Percentiles rank a stretch among this genome's conserved stretches.
Evolutionary conservation across 345 rosid species (phyloP).

Genomic region (Acer yangbiense): DNA sequence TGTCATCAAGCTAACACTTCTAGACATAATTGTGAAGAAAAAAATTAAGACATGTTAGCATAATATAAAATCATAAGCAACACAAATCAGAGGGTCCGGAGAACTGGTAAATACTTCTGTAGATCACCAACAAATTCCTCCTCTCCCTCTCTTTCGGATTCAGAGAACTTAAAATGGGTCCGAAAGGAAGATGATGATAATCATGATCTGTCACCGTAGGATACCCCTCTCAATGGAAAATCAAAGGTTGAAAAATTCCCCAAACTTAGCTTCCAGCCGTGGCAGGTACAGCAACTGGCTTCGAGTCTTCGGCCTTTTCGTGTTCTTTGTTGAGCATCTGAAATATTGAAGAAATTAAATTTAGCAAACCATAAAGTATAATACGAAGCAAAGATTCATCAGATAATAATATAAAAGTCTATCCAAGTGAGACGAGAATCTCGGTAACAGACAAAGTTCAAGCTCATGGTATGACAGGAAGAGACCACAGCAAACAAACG

Average conservation of each 20-base stretch:
- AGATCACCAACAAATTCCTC: neutral
- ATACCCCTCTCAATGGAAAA: neutral
- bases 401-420: neutral
- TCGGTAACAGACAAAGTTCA: neutral
- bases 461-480: neutral
- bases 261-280: constrained; percentile 37
- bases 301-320: constrained; percentile 49
- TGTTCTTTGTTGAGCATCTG: constrained; percentile 60
- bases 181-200: neutral
- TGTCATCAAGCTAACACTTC: neutral
- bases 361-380: neutral
- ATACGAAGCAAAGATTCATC: neutral
- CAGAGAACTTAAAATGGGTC: neutral
- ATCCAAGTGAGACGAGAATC: neutral
- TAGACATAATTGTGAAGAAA: neutral
- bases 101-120: neutral
- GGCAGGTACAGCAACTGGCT: constrained; percentile 36
- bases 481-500: too few species aligned
- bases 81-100: neutral
- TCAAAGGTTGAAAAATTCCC: neutral
- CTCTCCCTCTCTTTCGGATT: neutral
- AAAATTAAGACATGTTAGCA: neutral
- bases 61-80: neutral
- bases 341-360: neutral
- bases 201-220: neutral